Evolutionary conservation across 75 land plant species (phyloP).

Genomic region (Pinus tabuliformis): DNA sequence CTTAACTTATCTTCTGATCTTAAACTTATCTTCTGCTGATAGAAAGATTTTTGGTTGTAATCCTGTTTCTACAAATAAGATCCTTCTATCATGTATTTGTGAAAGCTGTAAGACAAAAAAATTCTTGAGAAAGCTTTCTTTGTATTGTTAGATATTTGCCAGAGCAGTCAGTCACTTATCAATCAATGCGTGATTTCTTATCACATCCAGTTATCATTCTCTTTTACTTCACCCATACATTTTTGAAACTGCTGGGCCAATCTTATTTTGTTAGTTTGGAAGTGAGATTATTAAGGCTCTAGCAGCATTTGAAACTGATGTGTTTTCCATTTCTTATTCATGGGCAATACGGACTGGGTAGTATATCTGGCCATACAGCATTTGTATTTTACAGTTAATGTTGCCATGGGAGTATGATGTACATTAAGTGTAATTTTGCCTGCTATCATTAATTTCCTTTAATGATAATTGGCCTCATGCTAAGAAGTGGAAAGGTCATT

Average conservation of each 20-base stretch:
- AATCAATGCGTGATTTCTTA: no score
- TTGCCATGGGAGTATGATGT: neutral
- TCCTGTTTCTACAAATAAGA: neutral
- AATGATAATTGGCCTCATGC: neutral
- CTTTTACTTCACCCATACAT: no score
- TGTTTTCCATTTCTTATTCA: neutral
- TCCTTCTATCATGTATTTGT: no score
- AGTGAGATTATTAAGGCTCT: no score
- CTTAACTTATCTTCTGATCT: neutral
- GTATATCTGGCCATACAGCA: neutral
- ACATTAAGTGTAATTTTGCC: neutral
- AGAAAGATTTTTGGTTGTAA: neutral
- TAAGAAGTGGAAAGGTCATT: neutral
- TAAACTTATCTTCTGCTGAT: neutral
- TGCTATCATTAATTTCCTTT: neutral
- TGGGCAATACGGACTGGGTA: neutral
- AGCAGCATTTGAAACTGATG: neutral
- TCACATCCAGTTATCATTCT: no score
- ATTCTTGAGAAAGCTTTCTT: no score
- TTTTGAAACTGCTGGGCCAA: no score
- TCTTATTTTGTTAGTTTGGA: no score
- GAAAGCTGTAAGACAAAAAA: no score
- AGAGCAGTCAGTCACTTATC: no score
- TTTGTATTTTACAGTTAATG: neutral
- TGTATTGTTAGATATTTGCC: no score